Conservation (phyloP, 352 stramenopile genomes). For the Globisporangium ultimum region DNA sequence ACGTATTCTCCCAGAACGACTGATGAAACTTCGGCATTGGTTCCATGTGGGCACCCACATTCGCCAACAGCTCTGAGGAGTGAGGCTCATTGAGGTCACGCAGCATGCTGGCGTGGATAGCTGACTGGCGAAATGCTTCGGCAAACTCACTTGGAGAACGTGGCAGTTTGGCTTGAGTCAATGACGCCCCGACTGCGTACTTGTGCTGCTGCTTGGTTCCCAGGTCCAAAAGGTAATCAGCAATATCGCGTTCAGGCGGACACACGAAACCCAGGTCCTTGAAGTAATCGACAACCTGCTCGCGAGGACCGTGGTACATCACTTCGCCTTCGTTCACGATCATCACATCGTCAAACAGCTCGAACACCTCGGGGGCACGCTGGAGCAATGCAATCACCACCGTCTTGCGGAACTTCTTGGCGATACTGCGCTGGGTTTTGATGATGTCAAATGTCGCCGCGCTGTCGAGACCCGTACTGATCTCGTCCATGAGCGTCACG, state of each 20-base stretch:
- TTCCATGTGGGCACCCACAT: constrained; percentile 22
- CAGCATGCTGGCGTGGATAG: constrained; percentile 18
- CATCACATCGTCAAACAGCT: constrained; percentile 47
- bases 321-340: constrained; percentile 41
- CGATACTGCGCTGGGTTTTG: constrained; percentile 37
- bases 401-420: constrained; percentile 41
- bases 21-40: constrained; percentile 32
- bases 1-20: constrained; percentile 18
- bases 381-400: constrained; percentile 80
- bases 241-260: constrained; percentile 22
- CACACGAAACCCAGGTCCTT: constrained; percentile 35
- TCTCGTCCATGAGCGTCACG: constrained; percentile 78
- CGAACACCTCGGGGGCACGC: constrained; percentile 47
- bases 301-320: constrained; percentile 38
- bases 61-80: constrained; percentile 15
- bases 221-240: constrained; percentile 23
- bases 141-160: constrained; percentile 35
- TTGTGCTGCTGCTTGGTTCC: constrained; percentile 1
- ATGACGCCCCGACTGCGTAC: no score
- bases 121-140: constrained; percentile 19
- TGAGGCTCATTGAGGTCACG: constrained; percentile 13
- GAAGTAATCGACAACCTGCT: constrained; percentile 66
- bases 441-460: constrained; percentile 61
- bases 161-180: no score
- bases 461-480: constrained; percentile 54